Percentiles rank a stretch among this genome's conserved stretches.
Conservation (phyloP, 352 stramenopile species). For the Phytophthora cactorum region DNA sequence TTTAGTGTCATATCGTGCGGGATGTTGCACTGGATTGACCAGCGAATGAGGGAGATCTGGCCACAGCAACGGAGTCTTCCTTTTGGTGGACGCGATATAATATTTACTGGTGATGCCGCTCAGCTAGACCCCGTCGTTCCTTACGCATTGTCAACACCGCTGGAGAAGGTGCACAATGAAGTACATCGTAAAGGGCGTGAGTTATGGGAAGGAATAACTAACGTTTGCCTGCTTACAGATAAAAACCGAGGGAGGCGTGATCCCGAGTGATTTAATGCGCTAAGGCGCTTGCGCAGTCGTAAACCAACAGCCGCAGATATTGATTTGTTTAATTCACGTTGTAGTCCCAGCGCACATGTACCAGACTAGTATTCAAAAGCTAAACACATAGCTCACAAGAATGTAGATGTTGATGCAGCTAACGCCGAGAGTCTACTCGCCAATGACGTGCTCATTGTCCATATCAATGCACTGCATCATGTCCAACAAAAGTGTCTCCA, state of each 20-base stretch:
- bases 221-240: no score
- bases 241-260: not conserved
- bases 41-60: conserved; percentile 11
- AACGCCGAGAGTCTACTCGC: not conserved
- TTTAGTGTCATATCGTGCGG: not conserved
- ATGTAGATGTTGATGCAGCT: not conserved
- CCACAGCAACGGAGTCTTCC: not conserved
- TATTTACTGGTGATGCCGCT: conserved; percentile 6
- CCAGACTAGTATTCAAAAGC: not conserved
- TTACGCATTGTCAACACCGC: conserved; percentile 1
- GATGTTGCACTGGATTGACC: conserved; percentile 16
- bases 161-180: not conserved
- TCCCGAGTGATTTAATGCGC: not conserved
- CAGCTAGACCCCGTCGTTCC: conserved; percentile 10
- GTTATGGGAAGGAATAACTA: not conserved
- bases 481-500: conserved; percentile 1
- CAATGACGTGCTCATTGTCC: not conserved
- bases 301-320: not conserved
- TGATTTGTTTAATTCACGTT: not conserved
- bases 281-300: not conserved
- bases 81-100: conserved; percentile 3
- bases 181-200: not conserved
- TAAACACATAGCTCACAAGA: not conserved
- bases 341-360: not conserved
- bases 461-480: not conserved